These are phyloP conservation scores for Lasiosphaeria ovina DNA, from an alignment of 495 filamentous ascomycete genomes.

Conservation along the genomic window DNA sequence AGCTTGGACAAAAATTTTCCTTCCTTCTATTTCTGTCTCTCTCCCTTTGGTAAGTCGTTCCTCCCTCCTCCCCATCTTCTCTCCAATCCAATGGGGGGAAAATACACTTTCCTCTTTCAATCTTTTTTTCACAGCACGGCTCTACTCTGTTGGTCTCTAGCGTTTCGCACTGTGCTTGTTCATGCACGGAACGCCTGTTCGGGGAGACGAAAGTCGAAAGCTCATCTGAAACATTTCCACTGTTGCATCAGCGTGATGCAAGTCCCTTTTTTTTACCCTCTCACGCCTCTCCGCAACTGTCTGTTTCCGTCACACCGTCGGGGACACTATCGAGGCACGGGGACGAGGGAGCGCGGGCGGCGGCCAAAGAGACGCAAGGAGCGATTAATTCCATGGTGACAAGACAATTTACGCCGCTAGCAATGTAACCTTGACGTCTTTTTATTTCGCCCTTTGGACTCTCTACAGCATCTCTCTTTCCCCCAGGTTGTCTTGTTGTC, in stretches of 20 bases:
- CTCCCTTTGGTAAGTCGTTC: not conserved
- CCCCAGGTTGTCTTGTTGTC: no score
- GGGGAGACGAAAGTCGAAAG: not conserved
- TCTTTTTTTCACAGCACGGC: no score
- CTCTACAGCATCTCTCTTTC: no score
- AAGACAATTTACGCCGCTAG: no score
- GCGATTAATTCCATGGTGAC: no score
- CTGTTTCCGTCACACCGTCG: not conserved
- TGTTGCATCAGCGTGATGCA: slow-evolving; percentile 20
- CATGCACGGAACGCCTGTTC: not conserved
- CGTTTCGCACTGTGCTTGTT: not conserved
- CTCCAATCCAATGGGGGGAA: no score
- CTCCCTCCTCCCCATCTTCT: no score
- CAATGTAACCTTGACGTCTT: no score
- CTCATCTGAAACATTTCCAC: slow-evolving; percentile 19
- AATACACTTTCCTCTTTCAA: no score
- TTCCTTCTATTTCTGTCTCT: not conserved
- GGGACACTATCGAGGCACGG: not conserved
- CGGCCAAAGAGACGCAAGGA: no score
- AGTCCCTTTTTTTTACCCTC: slow-evolving; percentile 1
- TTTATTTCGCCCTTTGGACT: no score
- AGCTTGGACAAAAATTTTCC: not conserved
- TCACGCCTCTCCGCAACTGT: slow-evolving; percentile 1
- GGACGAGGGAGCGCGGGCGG: no score
- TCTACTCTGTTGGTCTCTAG: not conserved